Base-by-base conservation (phyloP, 805 yeast species). In the Metschnikowia drakensbergensis region DNA sequence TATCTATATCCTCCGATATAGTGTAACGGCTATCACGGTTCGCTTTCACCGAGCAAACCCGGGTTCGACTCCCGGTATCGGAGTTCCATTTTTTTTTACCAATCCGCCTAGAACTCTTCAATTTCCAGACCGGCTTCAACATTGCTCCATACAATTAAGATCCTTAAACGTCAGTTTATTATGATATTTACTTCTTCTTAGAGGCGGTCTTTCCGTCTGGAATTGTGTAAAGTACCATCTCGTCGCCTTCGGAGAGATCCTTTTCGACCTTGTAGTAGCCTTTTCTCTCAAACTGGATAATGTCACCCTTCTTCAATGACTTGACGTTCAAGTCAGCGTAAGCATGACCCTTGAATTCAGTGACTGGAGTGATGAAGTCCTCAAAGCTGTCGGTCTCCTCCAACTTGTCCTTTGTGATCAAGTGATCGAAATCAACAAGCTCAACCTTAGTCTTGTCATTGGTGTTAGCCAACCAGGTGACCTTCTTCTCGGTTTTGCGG, bases 231-330 rank as follows among this genome's bases (percentile, higher is more conserved):
- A 92, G 86, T 44, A 86, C 84, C 54, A 82, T 84, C 54, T 82
- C 81, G 58, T 81, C 74, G 49, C 83, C 86, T 50, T 77, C 81
- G 31, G 72, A 67, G 53, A 76, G 76, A 31, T 77, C 64, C 57
- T 50, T 69, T 62, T 92, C 98, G 52, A 91, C 76, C 66, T 94
- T 82, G 82, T 73, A 92, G 78, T 89, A 92, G 60, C 98, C 98
- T 76, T 92, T 92, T 77, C 98, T 87, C 74, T 92, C 98, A 58
- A 92, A 90, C 74, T 92, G 98, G 58, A 92, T 82, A 50, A 91
- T 76, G 58, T 88, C 96, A 56, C 96, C 96, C 58, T 75, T 85
- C 74, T 87, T 83, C 79, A 92, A 77, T 45, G 77, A 71, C 62
- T 79, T 79, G 54, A 91, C 80, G 64, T 90, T 91, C 53, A 81